Evolutionary conservation across 2,329 filamentous ascomycete species (phyloP).

Genomic region (Talaromyces albobiverticillius): DNA sequence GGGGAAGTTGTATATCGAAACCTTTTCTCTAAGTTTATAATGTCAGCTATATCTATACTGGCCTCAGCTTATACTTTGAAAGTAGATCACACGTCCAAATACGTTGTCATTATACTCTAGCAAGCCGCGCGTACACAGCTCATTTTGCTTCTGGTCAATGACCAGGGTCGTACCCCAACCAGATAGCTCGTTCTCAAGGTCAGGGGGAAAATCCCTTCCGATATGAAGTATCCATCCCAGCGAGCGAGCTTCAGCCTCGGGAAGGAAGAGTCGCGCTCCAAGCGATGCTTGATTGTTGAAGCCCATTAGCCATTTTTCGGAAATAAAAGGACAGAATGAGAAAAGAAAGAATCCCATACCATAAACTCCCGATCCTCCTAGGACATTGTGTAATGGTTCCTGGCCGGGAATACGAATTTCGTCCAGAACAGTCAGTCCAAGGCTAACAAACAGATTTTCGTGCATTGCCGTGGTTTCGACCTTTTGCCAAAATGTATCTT

Average conservation of each 20-base stretch:
- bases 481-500: too few relatives aligned
- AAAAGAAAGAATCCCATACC: constrained; percentile 18
- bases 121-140: not conserved
- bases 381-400: constrained; percentile 23
- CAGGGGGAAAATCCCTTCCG: not conserved
- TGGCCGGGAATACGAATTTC: constrained; percentile 29
- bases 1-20: not conserved
- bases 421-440: constrained; percentile 35
- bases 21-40: not conserved
- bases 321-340: not conserved
- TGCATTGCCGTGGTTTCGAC: too few relatives aligned
- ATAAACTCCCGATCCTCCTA: constrained; percentile 34
- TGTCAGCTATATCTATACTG: not conserved
- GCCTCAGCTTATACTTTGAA: not conserved
- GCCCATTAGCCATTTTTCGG: not conserved
- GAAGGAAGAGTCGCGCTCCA: constrained; percentile 1
- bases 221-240: constrained; percentile 1
- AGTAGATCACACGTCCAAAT: not conserved
- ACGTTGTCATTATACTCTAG: not conserved
- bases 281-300: not conserved
- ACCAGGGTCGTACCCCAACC: not conserved
- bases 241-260: not conserved
- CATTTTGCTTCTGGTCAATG: not conserved
- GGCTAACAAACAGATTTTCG: constrained; percentile 26
- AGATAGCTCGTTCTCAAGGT: not conserved